Evolutionary conservation across 2,329 filamentous ascomycete species (phyloP), one percentile per base, ranked within the genome.

Genomic region (Truncatella angustata): DNA sequence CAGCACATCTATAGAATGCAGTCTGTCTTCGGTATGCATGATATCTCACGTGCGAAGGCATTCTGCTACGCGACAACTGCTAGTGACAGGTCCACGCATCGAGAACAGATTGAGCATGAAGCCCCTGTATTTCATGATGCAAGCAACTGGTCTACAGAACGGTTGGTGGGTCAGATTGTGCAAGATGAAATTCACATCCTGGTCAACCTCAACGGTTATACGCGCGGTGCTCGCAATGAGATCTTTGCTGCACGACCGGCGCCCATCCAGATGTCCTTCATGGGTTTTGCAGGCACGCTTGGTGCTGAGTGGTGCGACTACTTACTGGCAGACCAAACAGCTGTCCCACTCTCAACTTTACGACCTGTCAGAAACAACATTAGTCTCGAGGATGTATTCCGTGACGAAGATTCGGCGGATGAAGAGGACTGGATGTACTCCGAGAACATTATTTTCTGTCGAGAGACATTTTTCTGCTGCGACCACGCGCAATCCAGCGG

Each of bases 231-330:
- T n/a, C 85, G 92, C 21, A 99, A 99, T 61, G 94, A 99, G 66
- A 87, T 99, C 4, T 99, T 99, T 68, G 94, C 94, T 20, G 94
- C 94, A 20, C 85, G 95, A 23, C 91, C 94, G 14, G 91, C 92
- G 2, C 94, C 94, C 0, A 91, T 99, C 39, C 94, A 99, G 60
- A 99, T 99, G 94, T 96, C 94, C 0, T 99, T 99, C 64, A 99
- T 99, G 94, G 94, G 94, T 0, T 99, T 99, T 66, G 94, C 94
- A 0, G 94, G 94, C 9, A 97, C 93, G 0, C 75, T 99, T 1
- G 94, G 94, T 5, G 94, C 94, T 3, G 94, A 99, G 66, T 99
- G 94, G 94, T 99, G 94, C 61, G 94, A 99, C 67, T 99, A 99
- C 64, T 85, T 99, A 14, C 81, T 97, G 23, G 92, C 94, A 3